Evolutionary conservation across 2,329 filamentous ascomycete genomes (phyloP).

Genomic region (Neurospora sp.): DNA sequence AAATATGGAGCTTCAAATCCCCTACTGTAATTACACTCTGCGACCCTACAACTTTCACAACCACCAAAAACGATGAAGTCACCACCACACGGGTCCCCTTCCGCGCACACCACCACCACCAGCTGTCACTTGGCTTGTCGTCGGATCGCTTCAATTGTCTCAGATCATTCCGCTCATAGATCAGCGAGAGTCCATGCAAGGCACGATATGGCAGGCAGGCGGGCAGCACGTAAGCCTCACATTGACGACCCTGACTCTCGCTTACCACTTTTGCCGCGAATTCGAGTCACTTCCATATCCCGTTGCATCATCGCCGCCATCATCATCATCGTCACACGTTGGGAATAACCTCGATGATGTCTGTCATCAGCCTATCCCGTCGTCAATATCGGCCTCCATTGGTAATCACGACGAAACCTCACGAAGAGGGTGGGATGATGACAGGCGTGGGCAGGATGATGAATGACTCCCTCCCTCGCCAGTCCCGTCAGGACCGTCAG

Average conservation of each 20-base stretch:
- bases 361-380: not conserved
- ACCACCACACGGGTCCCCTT: not conserved
- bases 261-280: not conserved
- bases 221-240: not conserved
- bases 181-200: not conserved
- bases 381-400: not conserved
- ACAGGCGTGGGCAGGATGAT: too few relatives aligned
- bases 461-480: not conserved
- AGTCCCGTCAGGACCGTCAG: too few relatives aligned
- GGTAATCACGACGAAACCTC: not conserved
- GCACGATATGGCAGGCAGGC: not conserved
- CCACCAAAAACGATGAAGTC: not conserved
- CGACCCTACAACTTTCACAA: not conserved
- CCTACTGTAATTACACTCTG: not conserved
- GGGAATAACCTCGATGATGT: not conserved
- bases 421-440: too few relatives aligned
- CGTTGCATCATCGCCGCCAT: not conserved
- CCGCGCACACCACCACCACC: not conserved
- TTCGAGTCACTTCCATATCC: not conserved
- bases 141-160: not conserved
- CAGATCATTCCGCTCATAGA: not conserved
- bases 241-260: not conserved
- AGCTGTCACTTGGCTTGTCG: not conserved
- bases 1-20: not conserved
- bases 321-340: not conserved